Conservation (phyloP, 169 alveolate species). For the Eimeria falciformis region DNA sequence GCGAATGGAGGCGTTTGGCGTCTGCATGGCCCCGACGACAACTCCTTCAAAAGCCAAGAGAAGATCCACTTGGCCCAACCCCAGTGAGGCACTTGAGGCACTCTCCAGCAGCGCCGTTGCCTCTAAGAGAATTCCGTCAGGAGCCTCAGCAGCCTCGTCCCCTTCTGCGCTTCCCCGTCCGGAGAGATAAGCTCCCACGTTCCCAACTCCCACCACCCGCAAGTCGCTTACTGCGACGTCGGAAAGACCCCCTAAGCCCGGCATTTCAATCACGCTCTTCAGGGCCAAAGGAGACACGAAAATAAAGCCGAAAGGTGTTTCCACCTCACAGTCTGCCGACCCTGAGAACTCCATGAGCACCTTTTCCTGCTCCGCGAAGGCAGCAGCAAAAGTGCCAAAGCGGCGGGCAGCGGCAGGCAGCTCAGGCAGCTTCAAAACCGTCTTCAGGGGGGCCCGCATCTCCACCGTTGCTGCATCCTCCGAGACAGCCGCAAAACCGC, state of each 20-base stretch:
- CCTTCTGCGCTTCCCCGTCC: background rate
- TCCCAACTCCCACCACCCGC: background rate
- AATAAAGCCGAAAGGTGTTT: background rate
- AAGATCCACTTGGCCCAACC: background rate
- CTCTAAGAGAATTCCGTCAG: background rate
- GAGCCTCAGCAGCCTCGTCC: background rate
- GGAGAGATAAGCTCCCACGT: background rate
- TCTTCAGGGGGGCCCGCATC: background rate
- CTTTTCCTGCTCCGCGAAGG: background rate
- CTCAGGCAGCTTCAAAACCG: background rate
- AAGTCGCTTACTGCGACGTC: background rate
- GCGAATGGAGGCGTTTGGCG: background rate
- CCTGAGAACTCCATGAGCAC: background rate
- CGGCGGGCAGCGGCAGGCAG: too few species aligned
- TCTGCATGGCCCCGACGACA: background rate
- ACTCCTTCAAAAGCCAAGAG: background rate
- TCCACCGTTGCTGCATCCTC: background rate
- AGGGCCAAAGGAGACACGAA: background rate
- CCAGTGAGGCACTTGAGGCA: background rate
- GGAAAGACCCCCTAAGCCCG: slow-evolving; percentile 1
- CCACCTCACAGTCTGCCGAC: background rate
- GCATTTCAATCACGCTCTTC: background rate
- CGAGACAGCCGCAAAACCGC: background rate
- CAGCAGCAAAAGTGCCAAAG: slow-evolving; percentile 10
- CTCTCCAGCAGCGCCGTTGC: background rate